Conservation (phyloP, 2,329 filamentous ascomycete genomes). For the Xylaria sp. region DNA sequence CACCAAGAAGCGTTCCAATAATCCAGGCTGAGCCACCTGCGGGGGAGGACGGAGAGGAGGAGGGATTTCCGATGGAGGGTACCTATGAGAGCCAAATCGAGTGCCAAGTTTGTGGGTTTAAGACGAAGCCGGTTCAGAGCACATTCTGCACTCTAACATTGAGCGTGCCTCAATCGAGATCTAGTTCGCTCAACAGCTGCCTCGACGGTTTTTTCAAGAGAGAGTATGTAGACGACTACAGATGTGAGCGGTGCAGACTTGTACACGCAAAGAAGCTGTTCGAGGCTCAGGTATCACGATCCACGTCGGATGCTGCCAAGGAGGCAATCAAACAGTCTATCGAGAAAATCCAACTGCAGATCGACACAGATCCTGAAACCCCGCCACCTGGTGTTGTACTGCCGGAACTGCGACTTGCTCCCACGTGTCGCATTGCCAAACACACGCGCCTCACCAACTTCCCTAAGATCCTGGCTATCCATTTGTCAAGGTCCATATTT, state of each 20-base stretch:
- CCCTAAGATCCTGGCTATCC: slow-evolving; percentile 89
- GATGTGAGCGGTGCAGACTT: slow-evolving; percentile 92
- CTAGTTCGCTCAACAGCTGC: slow-evolving; percentile 84
- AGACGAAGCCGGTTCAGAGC: slow-evolving; percentile 83
- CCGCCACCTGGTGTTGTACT: slow-evolving; percentile 77
- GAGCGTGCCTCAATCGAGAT: slow-evolving; percentile 84
- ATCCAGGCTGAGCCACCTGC: slow-evolving; percentile 34
- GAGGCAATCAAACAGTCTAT: slow-evolving; percentile 67
- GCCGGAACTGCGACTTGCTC: slow-evolving; percentile 78
- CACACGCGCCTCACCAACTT: slow-evolving; percentile 88
- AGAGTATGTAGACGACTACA: slow-evolving; percentile 96
- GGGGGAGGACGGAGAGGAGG: slow-evolving; percentile 57
- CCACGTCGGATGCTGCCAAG: slow-evolving; percentile 63
- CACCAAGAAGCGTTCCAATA: slow-evolving; percentile 25
- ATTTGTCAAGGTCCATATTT: slow-evolving; percentile 93
- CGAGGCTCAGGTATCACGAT: slow-evolving; percentile 66
- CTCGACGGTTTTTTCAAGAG: slow-evolving; percentile 95
- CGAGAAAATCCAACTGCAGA: slow-evolving; percentile 71
- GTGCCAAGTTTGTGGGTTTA: slow-evolving; percentile 89
- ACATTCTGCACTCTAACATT: slow-evolving; percentile 93
- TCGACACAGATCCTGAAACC: slow-evolving; percentile 84
- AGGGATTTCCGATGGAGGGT: slow-evolving; percentile 92
- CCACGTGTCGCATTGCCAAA: slow-evolving; percentile 84
- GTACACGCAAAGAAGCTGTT: slow-evolving; percentile 77
- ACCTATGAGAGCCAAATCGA: slow-evolving; percentile 94